Conservation (phyloP, 2,329 filamentous ascomycete species). For the Dactylonectria macrodidyma region DNA sequence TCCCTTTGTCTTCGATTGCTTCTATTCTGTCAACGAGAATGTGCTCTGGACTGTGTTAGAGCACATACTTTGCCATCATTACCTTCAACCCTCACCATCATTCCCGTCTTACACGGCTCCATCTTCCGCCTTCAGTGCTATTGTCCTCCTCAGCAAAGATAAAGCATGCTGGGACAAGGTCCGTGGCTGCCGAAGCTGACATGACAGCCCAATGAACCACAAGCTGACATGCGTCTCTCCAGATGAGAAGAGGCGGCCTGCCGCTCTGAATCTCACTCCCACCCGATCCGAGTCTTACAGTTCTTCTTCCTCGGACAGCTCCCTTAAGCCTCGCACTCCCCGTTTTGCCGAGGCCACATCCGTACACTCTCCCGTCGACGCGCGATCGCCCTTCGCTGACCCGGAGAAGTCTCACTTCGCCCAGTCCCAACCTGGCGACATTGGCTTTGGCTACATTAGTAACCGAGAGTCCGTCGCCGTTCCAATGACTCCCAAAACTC, state of each 20-base stretch:
- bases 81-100: constrained; percentile 25
- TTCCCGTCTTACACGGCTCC: constrained; percentile 22
- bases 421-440: constrained; percentile 83
- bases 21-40: constrained; percentile 47
- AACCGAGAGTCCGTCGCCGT: constrained; percentile 71
- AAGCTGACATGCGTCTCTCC: constrained; percentile 44
- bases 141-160: constrained; percentile 36
- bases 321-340: constrained; percentile 80
- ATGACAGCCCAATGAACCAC: background rate
- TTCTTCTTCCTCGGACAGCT: constrained; percentile 68
- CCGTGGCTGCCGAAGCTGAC: constrained; percentile 39
- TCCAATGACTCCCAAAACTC: constrained; percentile 80
- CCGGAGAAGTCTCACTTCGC: constrained; percentile 68
- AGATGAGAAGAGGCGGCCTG: constrained; percentile 71
- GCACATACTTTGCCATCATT: constrained; percentile 23
- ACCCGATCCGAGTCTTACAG: constrained; percentile 64
- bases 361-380: constrained; percentile 82
- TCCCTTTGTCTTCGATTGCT: constrained; percentile 56
- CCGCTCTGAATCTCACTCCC: constrained; percentile 68
- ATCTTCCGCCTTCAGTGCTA: constrained; percentile 8
- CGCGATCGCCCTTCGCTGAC: constrained; percentile 71
- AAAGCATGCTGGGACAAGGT: constrained; percentile 60
- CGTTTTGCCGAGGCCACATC: constrained; percentile 87
- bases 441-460: constrained; percentile 93
- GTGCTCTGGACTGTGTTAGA: constrained; percentile 48